Percentiles rank a stretch among this genome's conserved stretches.
These are phyloP conservation scores for Ramaria rubella DNA, from an alignment of 768 basidiomycete genomes.

Conservation along the genomic window DNA sequence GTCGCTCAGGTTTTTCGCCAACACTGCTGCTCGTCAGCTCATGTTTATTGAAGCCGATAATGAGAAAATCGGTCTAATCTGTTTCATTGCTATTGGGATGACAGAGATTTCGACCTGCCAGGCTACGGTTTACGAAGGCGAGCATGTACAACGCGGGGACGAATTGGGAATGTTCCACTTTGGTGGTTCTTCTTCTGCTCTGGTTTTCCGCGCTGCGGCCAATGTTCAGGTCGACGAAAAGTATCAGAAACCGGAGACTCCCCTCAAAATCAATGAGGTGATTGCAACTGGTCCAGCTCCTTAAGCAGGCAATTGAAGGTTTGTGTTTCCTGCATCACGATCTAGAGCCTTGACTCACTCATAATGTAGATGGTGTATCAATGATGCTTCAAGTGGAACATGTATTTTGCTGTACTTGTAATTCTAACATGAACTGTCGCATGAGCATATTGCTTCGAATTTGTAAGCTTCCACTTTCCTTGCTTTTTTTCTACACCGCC, in stretches of 20 bases:
- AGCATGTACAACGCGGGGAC: constrained; percentile 45
- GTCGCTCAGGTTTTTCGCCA: constrained; percentile 37
- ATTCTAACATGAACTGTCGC: no score
- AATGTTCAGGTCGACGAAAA: constrained; percentile 12
- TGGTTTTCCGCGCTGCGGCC: constrained; percentile 36
- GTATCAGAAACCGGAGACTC: not conserved
- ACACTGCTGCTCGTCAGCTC: constrained; percentile 42
- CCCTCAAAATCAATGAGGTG: constrained; percentile 12
- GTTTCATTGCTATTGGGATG: constrained; percentile 55
- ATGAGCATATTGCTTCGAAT: no score
- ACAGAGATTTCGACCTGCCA: constrained; percentile 57
- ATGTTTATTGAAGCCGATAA: constrained; percentile 52
- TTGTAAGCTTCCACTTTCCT: no score
- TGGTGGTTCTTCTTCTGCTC: constrained; percentile 47
- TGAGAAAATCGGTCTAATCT: constrained; percentile 47
- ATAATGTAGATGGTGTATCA: no score
- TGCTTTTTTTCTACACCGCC: no score
- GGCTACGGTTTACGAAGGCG: constrained; percentile 38
- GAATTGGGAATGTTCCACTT: constrained; percentile 60
- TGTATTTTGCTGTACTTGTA: no score
- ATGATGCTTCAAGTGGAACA: no score
- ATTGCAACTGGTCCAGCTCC: no score
- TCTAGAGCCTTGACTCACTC: no score
- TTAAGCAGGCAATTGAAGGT: no score
- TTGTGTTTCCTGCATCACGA: no score